Conservation (phyloP, 257 asterid species). For the Penstemon barbatus region DNA sequence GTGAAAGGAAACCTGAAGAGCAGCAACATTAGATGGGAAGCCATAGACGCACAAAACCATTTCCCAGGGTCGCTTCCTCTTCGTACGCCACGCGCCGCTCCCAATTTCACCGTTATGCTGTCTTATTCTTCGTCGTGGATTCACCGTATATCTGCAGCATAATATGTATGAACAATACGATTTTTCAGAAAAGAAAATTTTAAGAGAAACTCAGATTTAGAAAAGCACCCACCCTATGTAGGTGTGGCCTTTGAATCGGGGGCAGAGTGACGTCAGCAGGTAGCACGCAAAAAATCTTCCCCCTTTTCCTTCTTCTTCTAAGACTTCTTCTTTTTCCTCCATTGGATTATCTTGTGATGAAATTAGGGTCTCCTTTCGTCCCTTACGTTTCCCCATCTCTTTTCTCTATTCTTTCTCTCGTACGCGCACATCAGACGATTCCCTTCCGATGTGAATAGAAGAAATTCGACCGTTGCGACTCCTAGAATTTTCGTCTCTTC, state of each 20-base stretch:
- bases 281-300: slow-evolving; percentile 70
- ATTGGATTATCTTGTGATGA: slow-evolving; percentile 17
- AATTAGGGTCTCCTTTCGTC: slow-evolving; percentile 31
- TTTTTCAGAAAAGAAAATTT: not conserved
- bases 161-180: not conserved
- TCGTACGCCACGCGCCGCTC: slow-evolving; percentile 85
- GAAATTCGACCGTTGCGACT: slow-evolving; percentile 58
- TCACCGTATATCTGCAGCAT: slow-evolving; percentile 67
- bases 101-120: slow-evolving; percentile 91
- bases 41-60: slow-evolving; percentile 94
- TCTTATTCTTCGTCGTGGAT: slow-evolving; percentile 87
- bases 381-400: slow-evolving; percentile 52
- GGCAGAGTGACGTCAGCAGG: slow-evolving; percentile 77
- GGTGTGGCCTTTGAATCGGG: slow-evolving; percentile 85
- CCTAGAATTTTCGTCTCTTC: not conserved
- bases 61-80: slow-evolving; percentile 96
- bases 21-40: slow-evolving; percentile 79
- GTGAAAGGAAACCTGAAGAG: slow-evolving; percentile 69
- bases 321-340: slow-evolving; percentile 23
- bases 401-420: slow-evolving; percentile 16
- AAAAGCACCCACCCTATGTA: slow-evolving; percentile 66
- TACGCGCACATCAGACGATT: not conserved
- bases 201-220: not conserved
- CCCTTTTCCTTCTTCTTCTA: slow-evolving; percentile 24
- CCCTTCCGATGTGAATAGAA: not conserved